phyloP scores from a whole-genome alignment of 169 alveolate species.

The Toxoplasma gondii region DNA sequence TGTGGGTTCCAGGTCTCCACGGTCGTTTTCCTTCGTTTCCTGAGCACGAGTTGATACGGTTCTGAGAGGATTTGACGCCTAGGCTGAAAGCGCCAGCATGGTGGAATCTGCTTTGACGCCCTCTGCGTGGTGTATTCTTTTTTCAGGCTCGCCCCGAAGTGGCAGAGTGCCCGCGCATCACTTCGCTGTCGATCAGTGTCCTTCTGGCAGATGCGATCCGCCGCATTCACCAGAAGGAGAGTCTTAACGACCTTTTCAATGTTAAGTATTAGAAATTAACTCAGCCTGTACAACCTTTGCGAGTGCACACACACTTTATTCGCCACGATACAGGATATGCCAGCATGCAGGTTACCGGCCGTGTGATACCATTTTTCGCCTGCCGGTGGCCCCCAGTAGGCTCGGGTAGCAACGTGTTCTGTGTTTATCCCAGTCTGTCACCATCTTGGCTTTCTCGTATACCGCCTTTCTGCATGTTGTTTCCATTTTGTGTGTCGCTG shows the following conservation, averaged over 20 bases:
- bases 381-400: too few relatives aligned
- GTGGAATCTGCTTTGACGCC: neutral
- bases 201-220: constrained; percentile 90
- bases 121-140: neutral
- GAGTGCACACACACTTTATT: neutral
- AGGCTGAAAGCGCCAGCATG: neutral
- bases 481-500: neutral
- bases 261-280: neutral
- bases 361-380: too few relatives aligned
- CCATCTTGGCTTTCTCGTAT: neutral
- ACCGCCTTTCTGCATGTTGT: neutral
- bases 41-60: too few relatives aligned
- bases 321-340: neutral
- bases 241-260: constrained; percentile 76
- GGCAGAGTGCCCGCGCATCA: constrained; percentile 77
- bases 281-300: neutral
- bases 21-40: too few relatives aligned
- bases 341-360: neutral
- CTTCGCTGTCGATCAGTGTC: constrained; percentile 77
- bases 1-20: too few relatives aligned
- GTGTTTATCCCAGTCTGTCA: neutral
- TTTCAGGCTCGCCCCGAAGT: constrained; percentile 71
- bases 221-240: constrained; percentile 88
- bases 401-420: neutral
- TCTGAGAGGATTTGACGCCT: neutral